Percentiles rank a stretch among this genome's conserved stretches.
These are phyloP conservation scores for Stentor coeruleus DNA, from an alignment of 73 alveolate genomes.

Conservation along the genomic window DNA sequence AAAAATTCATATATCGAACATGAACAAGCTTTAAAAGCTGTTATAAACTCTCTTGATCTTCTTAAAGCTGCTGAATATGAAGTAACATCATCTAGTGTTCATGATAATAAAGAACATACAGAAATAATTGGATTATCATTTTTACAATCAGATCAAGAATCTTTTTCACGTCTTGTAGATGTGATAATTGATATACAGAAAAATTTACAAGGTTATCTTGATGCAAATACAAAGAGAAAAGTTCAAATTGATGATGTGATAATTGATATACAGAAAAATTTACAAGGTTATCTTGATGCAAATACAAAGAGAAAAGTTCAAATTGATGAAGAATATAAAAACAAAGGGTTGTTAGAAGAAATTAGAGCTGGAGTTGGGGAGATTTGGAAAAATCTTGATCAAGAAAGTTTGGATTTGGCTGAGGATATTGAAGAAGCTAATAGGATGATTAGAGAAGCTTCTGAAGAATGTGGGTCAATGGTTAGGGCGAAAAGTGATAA, in stretches of 20 bases:
- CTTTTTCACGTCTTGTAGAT: neutral
- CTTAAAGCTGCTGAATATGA: neutral
- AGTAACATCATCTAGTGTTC: neutral
- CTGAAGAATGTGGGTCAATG: neutral
- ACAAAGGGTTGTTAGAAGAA: neutral
- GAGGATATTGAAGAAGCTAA: neutral
- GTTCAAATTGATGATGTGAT: neutral
- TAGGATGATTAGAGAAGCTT: slow-evolving; percentile 1
- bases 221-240: neutral
- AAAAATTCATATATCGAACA: neutral
- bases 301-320: neutral
- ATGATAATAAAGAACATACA: neutral
- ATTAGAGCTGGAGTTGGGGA: neutral
- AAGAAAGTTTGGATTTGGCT: neutral
- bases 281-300: neutral
- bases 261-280: neutral
- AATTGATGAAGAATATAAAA: neutral
- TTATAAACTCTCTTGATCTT: neutral
- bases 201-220: neutral
- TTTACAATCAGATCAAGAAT: neutral
- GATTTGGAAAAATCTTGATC: neutral
- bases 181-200: neutral
- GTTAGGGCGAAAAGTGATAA: neutral
- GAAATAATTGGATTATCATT: neutral
- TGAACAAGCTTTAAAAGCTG: slow-evolving; percentile 1